Evolutionary conservation across 176 grass and related monocot genomes (phyloP), one percentile per base, ranked within the genome.

Genomic region (maize (Zea mays)): DNA sequence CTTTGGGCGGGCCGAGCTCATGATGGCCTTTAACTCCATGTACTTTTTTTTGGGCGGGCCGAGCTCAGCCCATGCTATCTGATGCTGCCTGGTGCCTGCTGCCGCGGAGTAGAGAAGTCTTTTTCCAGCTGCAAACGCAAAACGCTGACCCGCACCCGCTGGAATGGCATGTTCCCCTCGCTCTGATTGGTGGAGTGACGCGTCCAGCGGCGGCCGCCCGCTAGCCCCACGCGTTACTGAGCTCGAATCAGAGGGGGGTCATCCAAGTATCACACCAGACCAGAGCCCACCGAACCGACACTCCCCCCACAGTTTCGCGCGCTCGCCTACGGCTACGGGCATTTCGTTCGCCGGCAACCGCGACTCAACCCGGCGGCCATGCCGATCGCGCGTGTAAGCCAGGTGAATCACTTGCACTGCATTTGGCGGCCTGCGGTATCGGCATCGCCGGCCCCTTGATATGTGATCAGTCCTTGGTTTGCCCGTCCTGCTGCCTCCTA

Each of bases 161-260:
- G 15, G 34, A 65, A 41, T 65, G 61, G 48, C 61, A 37, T 5
- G 75, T 65, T 77, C 21, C 33, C 5, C 35, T 36, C 2, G 16
- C 36, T 39, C 75, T 65, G 34, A 78, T 78, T 78, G 75, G 75
- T 65, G 5, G 61, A 65, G 34, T 38, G 60, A 78, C 12, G 74
- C 60, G 38, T 39, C 38, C 1, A 4, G 38, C 38, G 38, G 3
- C 38, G 27, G 51, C 9, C 42, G 16, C 45, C 60, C 15, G 35
- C 44, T 15, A 10, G 10, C 5, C 34, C 35, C 20, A 58, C 27
- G 42, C 74, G 2, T 16, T 27, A 15, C 59, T 2, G 43, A 35
- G 5, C 33, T 8, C 34, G 16, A 63, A 16, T 1, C 12, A 16
- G 58, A 76, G 10, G 35, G 19, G 20, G 54, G 36, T 16, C 36